Percentiles rank a stretch among this genome's conserved stretches.
Conservation (phyloP, 2,329 filamentous ascomycete species). For the Alternaria atra region DNA sequence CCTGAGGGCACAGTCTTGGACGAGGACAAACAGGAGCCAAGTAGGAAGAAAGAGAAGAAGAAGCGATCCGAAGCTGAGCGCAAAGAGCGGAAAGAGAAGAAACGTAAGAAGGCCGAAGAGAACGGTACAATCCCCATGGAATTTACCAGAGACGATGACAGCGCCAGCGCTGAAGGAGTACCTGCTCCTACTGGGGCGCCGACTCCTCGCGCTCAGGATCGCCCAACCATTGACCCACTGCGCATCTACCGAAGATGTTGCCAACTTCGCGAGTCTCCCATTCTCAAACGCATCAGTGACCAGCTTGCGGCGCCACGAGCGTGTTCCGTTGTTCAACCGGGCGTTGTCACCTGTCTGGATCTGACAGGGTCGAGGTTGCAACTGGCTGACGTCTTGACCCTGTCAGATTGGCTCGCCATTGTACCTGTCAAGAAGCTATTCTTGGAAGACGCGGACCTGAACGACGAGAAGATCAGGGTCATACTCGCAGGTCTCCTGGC, state of each 20-base stretch:
- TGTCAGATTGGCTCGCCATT: slow-evolving; percentile 93
- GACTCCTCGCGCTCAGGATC: slow-evolving; percentile 65
- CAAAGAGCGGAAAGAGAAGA: slow-evolving; percentile 90
- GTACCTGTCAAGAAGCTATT: slow-evolving; percentile 89
- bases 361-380: slow-evolving; percentile 86
- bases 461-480: slow-evolving; percentile 85
- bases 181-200: slow-evolving; percentile 25
- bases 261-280: slow-evolving; percentile 89
- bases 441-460: slow-evolving; percentile 85
- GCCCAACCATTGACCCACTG: slow-evolving; percentile 88
- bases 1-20: slow-evolving; percentile 49
- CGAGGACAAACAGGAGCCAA: slow-evolving; percentile 52
- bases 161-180: slow-evolving; percentile 30
- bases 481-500: slow-evolving; percentile 86
- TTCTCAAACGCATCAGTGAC: slow-evolving; percentile 89
- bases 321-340: slow-evolving; percentile 68
- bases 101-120: slow-evolving; percentile 82
- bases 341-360: slow-evolving; percentile 84
- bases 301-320: slow-evolving; percentile 80
- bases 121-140: slow-evolving; percentile 89
- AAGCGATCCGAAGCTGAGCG: slow-evolving; percentile 92
- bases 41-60: slow-evolving; percentile 92
- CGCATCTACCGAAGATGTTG: slow-evolving; percentile 95
- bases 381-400: slow-evolving; percentile 81
- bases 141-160: slow-evolving; percentile 72